Percentiles rank a stretch among this genome's conserved stretches.
phyloP scores from a whole-genome alignment of 108 stramenopile species.

The Cyclostephanos tholiformis region DNA sequence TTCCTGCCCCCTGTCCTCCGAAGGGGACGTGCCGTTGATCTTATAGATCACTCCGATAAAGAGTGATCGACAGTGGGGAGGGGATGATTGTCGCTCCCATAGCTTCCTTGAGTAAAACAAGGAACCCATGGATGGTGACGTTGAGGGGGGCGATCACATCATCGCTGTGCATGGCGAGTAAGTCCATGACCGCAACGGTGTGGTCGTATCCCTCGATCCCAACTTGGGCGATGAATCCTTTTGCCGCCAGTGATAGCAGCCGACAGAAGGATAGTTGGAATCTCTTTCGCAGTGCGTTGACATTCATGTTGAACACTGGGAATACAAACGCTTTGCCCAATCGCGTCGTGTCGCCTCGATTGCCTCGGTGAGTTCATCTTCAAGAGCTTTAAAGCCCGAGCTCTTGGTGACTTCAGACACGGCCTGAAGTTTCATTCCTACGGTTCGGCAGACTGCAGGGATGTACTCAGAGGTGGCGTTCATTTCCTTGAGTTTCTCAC shows the following conservation, averaged over 20 bases:
- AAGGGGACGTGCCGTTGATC: too few species aligned
- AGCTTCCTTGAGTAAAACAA: too few species aligned
- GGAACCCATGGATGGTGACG: too few species aligned
- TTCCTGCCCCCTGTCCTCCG: neutral
- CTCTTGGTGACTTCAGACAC: slow-evolving; percentile 2
- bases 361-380: neutral
- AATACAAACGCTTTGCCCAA: neutral
- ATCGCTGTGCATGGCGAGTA: too few species aligned
- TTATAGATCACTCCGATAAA: too few species aligned
- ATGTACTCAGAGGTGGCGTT: neutral
- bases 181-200: too few species aligned
- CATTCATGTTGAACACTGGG: neutral
- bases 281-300: neutral
- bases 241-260: neutral
- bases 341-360: neutral
- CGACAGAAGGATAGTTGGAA: slow-evolving; percentile 9
- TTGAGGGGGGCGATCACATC: too few species aligned
- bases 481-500: slow-evolving; percentile 2
- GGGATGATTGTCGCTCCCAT: too few species aligned
- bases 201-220: neutral
- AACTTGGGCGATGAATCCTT: slow-evolving; percentile 2
- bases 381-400: slow-evolving; percentile 3
- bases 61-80: too few species aligned
- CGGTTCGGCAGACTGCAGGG: neutral
- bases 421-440: slow-evolving; percentile 11